A percentile compares a stretch with the other conserved stretches of the same genome.
Evolutionary conservation across 23 red algal genomes (phyloP).

Genomic region (Porphyridium purpureum): DNA sequence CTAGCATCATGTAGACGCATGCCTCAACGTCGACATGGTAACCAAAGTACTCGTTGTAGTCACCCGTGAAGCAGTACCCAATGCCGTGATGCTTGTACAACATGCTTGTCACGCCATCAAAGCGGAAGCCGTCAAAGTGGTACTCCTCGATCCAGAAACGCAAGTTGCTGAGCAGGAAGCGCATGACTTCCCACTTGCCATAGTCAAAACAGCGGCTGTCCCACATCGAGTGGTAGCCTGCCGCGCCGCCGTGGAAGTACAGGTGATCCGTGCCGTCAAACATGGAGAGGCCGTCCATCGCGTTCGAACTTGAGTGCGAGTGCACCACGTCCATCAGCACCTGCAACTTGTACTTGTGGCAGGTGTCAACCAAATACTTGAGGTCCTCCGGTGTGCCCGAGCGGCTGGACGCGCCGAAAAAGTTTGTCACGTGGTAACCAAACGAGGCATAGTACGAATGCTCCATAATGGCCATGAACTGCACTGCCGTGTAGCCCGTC

Average conservation of each 20-base stretch:
- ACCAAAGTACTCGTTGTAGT: constrained; percentile 97
- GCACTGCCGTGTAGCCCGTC: constrained; percentile 80
- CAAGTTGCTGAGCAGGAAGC: constrained; percentile 86
- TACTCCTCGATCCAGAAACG: constrained; percentile 99
- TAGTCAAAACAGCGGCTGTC: constrained; percentile 92
- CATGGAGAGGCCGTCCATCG: constrained; percentile 89
- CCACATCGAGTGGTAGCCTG: constrained; percentile 76
- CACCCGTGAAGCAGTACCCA: constrained; percentile 64
- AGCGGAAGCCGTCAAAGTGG: constrained; percentile 99
- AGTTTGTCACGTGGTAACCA: constrained; percentile 99
- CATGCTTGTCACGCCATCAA: constrained; percentile 97
- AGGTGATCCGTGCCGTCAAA: constrained; percentile 98
- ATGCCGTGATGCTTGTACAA: constrained; percentile 91
- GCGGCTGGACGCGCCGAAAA: constrained; percentile 75
- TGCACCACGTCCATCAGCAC: constrained; percentile 99
- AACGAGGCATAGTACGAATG: constrained; percentile 98
- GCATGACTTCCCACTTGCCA: constrained; percentile 91
- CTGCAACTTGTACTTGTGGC: constrained; percentile 52
- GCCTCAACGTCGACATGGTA: constrained; percentile 93
- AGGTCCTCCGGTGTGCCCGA: constrained; percentile 86
- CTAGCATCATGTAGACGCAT: constrained; percentile 97
- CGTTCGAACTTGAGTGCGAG: constrained; percentile 76
- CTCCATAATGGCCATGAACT: constrained; percentile 99
- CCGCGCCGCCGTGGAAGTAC: constrained; percentile 94
- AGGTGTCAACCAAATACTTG: constrained; percentile 82